Conservation (phyloP, 495 filamentous ascomycete genomes). For the Aspergillus steynii region DNA sequence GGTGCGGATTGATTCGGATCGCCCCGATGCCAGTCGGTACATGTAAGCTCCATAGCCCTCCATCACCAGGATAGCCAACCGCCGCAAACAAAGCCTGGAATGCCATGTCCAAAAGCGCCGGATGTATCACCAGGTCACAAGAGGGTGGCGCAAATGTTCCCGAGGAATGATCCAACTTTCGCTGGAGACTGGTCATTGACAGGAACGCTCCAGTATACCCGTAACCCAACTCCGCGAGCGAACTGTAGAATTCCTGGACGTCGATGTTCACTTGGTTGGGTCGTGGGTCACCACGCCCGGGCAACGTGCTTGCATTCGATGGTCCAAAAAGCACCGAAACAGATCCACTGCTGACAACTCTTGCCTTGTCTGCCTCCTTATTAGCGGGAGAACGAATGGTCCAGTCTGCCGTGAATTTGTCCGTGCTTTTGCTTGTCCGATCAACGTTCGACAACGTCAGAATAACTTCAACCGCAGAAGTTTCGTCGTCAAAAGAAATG, state of each 20-base stretch:
- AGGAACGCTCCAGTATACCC: conserved; percentile 5
- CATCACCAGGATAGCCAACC: conserved; percentile 30
- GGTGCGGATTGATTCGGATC: not conserved
- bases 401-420: too few species aligned
- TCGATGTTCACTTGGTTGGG: too few species aligned
- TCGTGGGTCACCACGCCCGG: too few species aligned
- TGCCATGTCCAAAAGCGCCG: conserved; percentile 29
- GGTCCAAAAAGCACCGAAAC: too few species aligned
- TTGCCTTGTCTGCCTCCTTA: too few species aligned
- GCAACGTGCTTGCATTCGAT: too few species aligned
- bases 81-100: conserved; percentile 31
- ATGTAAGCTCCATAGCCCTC: conserved; percentile 17
- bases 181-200: not conserved
- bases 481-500: not conserved
- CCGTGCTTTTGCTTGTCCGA: too few species aligned
- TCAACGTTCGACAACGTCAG: not conserved
- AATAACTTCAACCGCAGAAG: conserved; percentile 5
- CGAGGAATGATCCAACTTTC: not conserved
- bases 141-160: conserved; percentile 1
- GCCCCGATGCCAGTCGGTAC: not conserved
- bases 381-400: too few species aligned
- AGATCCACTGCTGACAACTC: too few species aligned
- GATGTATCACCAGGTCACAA: conserved; percentile 22
- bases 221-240: not conserved
- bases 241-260: not conserved